Evolutionary conservation across 2,329 filamentous ascomycete species (phyloP).

Genomic region (Thielaviopsis musarum): DNA sequence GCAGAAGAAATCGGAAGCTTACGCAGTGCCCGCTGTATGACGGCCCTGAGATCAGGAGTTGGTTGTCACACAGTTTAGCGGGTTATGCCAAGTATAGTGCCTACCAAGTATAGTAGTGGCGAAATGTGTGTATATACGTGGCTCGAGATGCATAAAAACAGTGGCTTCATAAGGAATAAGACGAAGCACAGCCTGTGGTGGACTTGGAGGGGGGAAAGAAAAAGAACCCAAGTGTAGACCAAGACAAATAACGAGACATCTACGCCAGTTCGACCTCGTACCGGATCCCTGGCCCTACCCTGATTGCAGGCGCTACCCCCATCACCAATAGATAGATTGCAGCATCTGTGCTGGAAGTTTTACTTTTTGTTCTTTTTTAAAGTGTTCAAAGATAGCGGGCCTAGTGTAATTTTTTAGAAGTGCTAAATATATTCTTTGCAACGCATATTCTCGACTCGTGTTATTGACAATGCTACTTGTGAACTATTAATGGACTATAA

Average conservation of each 20-base stretch:
- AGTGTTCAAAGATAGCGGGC: background rate
- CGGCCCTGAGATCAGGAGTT: too few relatives aligned
- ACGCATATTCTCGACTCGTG: background rate
- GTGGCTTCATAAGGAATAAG: too few relatives aligned
- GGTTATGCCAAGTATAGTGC: too few relatives aligned
- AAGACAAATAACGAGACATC: constrained; percentile 16
- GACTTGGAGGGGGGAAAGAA: too few relatives aligned
- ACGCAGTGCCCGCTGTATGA: too few relatives aligned
- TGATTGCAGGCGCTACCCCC: constrained; percentile 8
- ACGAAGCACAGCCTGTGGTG: too few relatives aligned
- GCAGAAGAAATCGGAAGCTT: too few relatives aligned
- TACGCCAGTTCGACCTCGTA: constrained; percentile 14
- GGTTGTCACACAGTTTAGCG: too few relatives aligned
- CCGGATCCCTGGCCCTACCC: constrained; percentile 5
- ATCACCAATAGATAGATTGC: background rate
- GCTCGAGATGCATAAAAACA: too few relatives aligned
- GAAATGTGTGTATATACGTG: too few relatives aligned
- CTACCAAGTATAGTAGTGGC: too few relatives aligned
- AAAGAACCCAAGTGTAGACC: too few relatives aligned
- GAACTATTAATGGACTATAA: background rate
- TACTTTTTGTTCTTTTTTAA: background rate
- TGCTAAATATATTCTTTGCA: background rate
- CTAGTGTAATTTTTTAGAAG: background rate
- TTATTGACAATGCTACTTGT: background rate
- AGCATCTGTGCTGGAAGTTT: background rate